Percentiles rank a stretch among this genome's conserved stretches.
Evolutionary conservation across 306 rosid genomes (phyloP).

Genomic region (Comarum palustre): DNA sequence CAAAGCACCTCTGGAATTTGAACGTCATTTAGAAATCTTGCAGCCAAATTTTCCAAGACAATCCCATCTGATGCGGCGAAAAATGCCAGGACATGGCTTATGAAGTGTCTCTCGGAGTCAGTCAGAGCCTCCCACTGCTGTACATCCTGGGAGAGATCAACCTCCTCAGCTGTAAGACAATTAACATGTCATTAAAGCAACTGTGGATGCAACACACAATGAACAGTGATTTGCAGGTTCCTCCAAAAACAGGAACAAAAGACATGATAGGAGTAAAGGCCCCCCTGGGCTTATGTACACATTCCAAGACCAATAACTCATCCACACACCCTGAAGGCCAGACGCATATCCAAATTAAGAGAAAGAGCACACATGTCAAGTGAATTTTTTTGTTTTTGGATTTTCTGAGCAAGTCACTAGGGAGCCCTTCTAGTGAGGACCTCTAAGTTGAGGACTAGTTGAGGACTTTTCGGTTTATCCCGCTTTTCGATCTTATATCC

Average conservation of each 20-base stretch:
- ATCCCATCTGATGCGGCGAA: constrained; percentile 96
- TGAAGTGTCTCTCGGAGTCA: constrained; percentile 75
- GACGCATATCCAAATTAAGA: neutral
- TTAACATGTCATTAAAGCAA: constrained; percentile 23
- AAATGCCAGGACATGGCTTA: constrained; percentile 75
- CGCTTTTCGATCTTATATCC: too few species aligned
- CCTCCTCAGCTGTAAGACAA: constrained; percentile 80
- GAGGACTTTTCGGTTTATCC: too few species aligned
- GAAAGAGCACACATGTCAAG: neutral
- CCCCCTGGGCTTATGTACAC: neutral
- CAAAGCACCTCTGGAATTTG: constrained; percentile 76
- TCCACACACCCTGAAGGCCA: neutral
- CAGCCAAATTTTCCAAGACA: constrained; percentile 82
- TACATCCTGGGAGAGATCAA: constrained; percentile 70
- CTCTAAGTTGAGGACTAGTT: too few species aligned
- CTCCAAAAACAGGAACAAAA: neutral
- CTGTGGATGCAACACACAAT: neutral
- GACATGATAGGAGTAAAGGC: neutral
- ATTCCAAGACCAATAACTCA: neutral
- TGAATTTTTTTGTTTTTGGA: neutral
- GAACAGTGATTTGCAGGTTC: neutral
- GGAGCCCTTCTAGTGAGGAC: too few species aligned
- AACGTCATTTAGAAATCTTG: constrained; percentile 76
- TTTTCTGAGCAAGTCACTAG: neutral
- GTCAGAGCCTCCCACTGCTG: constrained; percentile 70